phyloP scores from a whole-genome alignment of 129 eudicot genomes.

The Artemisia argyi region DNA sequence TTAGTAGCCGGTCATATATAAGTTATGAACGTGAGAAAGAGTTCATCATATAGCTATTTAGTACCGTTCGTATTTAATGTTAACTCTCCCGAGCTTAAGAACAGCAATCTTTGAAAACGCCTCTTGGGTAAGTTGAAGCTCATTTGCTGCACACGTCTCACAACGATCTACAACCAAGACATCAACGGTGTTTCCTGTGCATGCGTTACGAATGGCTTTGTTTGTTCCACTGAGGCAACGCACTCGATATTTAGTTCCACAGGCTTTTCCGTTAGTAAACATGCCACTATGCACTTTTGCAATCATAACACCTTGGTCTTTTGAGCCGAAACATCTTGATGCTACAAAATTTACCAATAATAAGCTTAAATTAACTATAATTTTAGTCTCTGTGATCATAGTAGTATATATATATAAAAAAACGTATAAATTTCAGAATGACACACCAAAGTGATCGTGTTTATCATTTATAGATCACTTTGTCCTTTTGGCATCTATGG shows the following conservation, averaged over 20 bases:
- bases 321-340: slow-evolving; percentile 40
- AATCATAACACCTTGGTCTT: slow-evolving; percentile 38
- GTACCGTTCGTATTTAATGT: slow-evolving; percentile 30
- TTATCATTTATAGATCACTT: too few species aligned
- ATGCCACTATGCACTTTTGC: slow-evolving; percentile 36
- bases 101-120: slow-evolving; percentile 33
- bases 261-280: slow-evolving; percentile 31
- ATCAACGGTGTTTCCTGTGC: slow-evolving; percentile 31
- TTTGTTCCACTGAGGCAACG: slow-evolving; percentile 44
- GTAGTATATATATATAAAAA: too few species aligned
- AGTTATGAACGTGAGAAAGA: neutral
- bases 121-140: slow-evolving; percentile 25
- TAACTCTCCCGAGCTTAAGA: slow-evolving; percentile 25
- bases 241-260: slow-evolving; percentile 39
- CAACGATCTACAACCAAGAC: slow-evolving; percentile 27
- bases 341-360: slow-evolving; percentile 23
- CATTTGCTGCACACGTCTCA: slow-evolving; percentile 15
- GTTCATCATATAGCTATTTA: neutral
- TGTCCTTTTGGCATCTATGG: neutral
- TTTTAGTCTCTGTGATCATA: too few species aligned
- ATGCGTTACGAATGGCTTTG: slow-evolving; percentile 37
- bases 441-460: too few species aligned
- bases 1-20: slow-evolving; percentile 11
- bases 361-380: too few species aligned
- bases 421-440: too few species aligned